A percentile compares a stretch with the other conserved stretches of the same genome.
These are phyloP conservation scores for Eragrostis curvula DNA, from an alignment of 176 grass and related monocot species.

Conservation along the genomic window DNA sequence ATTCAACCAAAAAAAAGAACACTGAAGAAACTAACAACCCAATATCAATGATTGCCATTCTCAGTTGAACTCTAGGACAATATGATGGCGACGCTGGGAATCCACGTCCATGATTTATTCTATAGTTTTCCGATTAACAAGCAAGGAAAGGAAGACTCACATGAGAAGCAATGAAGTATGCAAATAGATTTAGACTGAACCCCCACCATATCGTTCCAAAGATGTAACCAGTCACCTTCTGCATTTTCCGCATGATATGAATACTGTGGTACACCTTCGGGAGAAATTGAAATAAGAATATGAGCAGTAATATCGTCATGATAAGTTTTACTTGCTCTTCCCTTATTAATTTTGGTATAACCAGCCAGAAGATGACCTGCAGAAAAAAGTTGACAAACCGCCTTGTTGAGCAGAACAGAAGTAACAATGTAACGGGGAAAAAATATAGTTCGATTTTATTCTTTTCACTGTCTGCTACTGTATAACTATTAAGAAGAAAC, in stretches of 20 bases:
- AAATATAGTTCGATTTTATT: background rate
- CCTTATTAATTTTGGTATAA: constrained; percentile 81
- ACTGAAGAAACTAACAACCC: constrained; percentile 25
- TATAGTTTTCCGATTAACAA: background rate
- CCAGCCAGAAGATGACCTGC: constrained; percentile 83
- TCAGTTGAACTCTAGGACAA: background rate
- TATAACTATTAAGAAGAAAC: background rate
- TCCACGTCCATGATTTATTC: background rate
- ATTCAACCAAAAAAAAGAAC: constrained; percentile 1
- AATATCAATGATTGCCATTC: constrained; percentile 6
- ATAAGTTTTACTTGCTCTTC: constrained; percentile 77
- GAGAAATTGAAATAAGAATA: constrained; percentile 92
- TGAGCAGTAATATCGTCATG: constrained; percentile 69
- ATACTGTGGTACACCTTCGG: constrained; percentile 96
- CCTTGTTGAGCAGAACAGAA: constrained; percentile 19
- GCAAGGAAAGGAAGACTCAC: constrained; percentile 60
- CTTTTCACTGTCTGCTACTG: background rate
- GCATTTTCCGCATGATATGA: constrained; percentile 94
- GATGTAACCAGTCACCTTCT: constrained; percentile 97
- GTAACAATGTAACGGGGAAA: background rate
- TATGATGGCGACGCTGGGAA: background rate
- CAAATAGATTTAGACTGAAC: constrained; percentile 89
- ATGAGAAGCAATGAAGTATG: constrained; percentile 98
- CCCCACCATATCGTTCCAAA: constrained; percentile 99
- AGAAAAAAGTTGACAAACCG: constrained; percentile 31